Conservation (phyloP, 2,329 filamentous ascomycete genomes). For the Nemania serpens region DNA sequence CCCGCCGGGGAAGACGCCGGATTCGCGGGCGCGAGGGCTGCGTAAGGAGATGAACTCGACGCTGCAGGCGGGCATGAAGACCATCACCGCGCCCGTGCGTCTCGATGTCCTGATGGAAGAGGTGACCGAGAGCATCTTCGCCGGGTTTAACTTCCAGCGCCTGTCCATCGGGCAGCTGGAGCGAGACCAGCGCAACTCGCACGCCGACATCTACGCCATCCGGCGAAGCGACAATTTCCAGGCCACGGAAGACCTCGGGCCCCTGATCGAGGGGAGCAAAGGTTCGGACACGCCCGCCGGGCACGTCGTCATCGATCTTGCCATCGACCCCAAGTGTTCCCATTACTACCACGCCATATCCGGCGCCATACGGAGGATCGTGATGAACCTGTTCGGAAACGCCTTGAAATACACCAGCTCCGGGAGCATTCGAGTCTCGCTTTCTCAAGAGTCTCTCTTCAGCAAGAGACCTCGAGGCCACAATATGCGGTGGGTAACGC, state of each 20-base stretch:
- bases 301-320: slow-evolving; percentile 50
- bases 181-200: slow-evolving; percentile 20
- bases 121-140: slow-evolving; percentile 53
- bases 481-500: slow-evolving; percentile 33
- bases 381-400: slow-evolving; percentile 68
- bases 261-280: slow-evolving; percentile 2
- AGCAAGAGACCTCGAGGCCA: slow-evolving; percentile 24
- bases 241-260: slow-evolving; percentile 16
- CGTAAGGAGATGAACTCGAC: slow-evolving; percentile 20
- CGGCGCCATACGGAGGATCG: slow-evolving; percentile 56
- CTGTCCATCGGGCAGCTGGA: slow-evolving; percentile 20
- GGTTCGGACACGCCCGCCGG: background rate
- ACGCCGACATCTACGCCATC: slow-evolving; percentile 17
- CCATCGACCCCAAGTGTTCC: slow-evolving; percentile 51
- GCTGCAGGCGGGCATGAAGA: slow-evolving; percentile 33
- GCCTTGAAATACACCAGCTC: slow-evolving; percentile 62
- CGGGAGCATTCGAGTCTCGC: slow-evolving; percentile 38
- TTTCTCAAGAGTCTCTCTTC: slow-evolving; percentile 24
- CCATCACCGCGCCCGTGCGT: slow-evolving; percentile 37
- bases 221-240: slow-evolving; percentile 17
- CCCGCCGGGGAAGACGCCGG: slow-evolving; percentile 25
- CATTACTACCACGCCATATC: slow-evolving; percentile 62
- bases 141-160: slow-evolving; percentile 47
- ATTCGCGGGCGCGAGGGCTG: slow-evolving; percentile 20
- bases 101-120: slow-evolving; percentile 52